Percentiles rank a stretch among this genome's conserved stretches.
Evolutionary conservation across 345 rosid species (phyloP).

Genomic region (Syzygium aromaticum): DNA sequence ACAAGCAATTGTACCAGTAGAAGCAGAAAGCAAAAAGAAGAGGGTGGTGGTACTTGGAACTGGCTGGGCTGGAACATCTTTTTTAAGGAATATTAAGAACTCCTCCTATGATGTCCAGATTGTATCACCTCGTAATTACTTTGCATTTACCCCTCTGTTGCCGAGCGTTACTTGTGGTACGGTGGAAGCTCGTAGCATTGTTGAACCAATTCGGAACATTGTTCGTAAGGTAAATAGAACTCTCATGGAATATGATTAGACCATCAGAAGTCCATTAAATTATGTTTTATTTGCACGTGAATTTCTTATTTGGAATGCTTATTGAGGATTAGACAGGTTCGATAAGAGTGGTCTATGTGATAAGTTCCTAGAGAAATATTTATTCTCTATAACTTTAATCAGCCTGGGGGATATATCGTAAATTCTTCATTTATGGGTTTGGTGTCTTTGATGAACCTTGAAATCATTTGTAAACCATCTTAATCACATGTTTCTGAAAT

Average conservation of each 20-base stretch:
- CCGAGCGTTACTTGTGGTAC: slow-evolving; percentile 97
- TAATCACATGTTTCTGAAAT: not conserved
- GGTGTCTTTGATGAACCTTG: not conserved
- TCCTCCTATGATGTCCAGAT: slow-evolving; percentile 78
- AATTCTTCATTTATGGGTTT: not conserved
- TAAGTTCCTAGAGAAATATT: not conserved
- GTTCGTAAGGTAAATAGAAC: slow-evolving; percentile 57
- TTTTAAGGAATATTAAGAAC: slow-evolving; percentile 61
- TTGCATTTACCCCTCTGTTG: slow-evolving; percentile 95
- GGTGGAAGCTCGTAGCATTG: slow-evolving; percentile 94
- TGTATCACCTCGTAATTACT: slow-evolving; percentile 93
- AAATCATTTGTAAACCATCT: not conserved
- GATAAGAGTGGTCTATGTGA: not conserved
- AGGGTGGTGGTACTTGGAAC: slow-evolving; percentile 94
- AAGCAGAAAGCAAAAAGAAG: slow-evolving; percentile 53
- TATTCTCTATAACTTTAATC: not conserved
- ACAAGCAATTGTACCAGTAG: slow-evolving; percentile 21
- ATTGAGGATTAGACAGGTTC: not conserved
- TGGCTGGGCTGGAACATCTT: slow-evolving; percentile 97
- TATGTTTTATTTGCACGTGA: not conserved
- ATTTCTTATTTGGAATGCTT: not conserved
- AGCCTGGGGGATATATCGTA: not conserved
- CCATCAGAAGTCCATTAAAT: not conserved
- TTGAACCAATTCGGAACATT: slow-evolving; percentile 90
- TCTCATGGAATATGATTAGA: not conserved